Evolutionary conservation across 192 early-diverging fungal genomes (phyloP).

Genomic region (Coemansia umbellata): DNA sequence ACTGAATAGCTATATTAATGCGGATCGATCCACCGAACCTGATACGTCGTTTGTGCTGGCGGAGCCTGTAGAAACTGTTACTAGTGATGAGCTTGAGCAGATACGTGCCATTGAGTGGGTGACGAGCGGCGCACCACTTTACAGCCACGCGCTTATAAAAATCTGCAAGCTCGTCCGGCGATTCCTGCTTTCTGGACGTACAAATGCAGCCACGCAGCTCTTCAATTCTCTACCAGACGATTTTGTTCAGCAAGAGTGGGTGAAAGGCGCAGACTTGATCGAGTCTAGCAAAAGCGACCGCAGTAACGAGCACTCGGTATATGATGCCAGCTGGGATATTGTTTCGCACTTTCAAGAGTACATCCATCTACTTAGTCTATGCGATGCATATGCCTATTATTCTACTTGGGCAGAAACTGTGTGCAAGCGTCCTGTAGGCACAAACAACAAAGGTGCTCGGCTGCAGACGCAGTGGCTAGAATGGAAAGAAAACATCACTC

Average conservation of each 20-base stretch:
- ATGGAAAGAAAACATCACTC: conserved; percentile 21
- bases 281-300: background rate
- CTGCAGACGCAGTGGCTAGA: conserved; percentile 33
- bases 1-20: conserved; percentile 1
- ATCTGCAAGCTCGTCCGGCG: conserved; percentile 52
- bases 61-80: conserved; percentile 24
- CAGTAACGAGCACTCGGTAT: background rate
- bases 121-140: conserved; percentile 39
- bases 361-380: conserved; percentile 44
- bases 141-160: conserved; percentile 46
- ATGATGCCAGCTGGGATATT: background rate
- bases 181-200: conserved; percentile 53
- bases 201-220: conserved; percentile 46
- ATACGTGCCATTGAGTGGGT: conserved; percentile 63
- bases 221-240: conserved; percentile 47
- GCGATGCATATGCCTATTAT: conserved; percentile 43
- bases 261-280: conserved; percentile 14
- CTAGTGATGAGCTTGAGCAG: conserved; percentile 25
- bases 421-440: conserved; percentile 26
- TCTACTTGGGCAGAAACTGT: conserved; percentile 38
- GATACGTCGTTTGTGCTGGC: conserved; percentile 15
- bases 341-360: conserved; percentile 43
- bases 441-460: background rate
- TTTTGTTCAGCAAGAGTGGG: conserved; percentile 48
- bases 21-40: background rate